A percentile compares a stretch with the other conserved stretches of the same genome.
These are phyloP conservation scores for Xylaria sp. DNA, from an alignment of 2,329 filamentous ascomycete species.

Conservation along the genomic window DNA sequence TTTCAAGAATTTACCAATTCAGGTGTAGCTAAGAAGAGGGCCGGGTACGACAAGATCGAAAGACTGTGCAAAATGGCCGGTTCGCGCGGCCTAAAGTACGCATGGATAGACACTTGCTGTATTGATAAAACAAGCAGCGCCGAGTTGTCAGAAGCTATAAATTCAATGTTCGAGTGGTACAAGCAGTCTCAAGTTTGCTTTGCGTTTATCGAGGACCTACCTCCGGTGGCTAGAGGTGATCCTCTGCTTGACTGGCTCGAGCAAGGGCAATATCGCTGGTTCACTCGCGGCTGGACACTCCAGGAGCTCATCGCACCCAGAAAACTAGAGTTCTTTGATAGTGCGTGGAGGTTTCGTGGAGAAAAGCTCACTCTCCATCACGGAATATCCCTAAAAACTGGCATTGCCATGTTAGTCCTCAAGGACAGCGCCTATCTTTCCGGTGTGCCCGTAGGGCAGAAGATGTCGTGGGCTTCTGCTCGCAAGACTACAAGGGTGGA, in stretches of 20 bases:
- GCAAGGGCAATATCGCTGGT: neutral
- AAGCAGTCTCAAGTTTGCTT: neutral
- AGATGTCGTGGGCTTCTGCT: neutral
- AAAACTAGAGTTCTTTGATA: neutral
- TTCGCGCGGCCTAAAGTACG: neutral
- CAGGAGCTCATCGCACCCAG: neutral
- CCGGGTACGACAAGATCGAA: constrained; percentile 1
- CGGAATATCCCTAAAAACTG: neutral
- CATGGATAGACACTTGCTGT: constrained; percentile 14
- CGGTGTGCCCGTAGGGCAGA: neutral
- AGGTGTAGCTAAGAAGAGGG: neutral
- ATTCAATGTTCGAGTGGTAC: constrained; percentile 7
- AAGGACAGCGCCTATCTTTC: neutral
- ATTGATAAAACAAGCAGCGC: constrained; percentile 14
- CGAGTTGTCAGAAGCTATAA: constrained; percentile 1
- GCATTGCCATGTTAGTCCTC: neutral
- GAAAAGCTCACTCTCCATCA: neutral
- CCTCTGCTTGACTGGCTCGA: neutral
- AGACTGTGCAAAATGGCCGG: neutral
- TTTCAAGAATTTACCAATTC: neutral
- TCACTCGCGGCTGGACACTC: neutral
- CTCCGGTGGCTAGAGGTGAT: neutral
- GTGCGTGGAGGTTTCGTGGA: neutral
- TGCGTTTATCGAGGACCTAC: neutral
- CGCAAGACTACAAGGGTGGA: neutral